These are phyloP conservation scores for Alternaria consortialis DNA, from an alignment of 2,329 filamentous ascomycete species.

Conservation along the genomic window DNA sequence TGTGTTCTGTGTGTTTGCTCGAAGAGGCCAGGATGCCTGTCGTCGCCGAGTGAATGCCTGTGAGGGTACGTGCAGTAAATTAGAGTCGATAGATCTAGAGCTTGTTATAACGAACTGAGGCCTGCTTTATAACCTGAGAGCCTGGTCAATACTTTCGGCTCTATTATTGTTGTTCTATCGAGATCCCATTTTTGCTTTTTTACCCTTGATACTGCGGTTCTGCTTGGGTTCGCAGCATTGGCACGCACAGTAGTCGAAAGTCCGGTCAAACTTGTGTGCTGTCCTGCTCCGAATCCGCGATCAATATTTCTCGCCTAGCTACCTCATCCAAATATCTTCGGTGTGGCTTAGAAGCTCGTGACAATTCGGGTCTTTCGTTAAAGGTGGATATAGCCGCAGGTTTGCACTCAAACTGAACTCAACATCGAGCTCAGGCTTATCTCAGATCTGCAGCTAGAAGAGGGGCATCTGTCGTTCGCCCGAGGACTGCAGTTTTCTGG, in stretches of 20 bases:
- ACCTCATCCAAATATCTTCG: background rate
- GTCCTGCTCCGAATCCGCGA: background rate
- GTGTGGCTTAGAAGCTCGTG: background rate
- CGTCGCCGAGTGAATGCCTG: conserved; percentile 1
- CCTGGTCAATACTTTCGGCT: conserved; percentile 26
- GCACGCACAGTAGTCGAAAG: background rate
- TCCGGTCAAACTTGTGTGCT: conserved; percentile 1
- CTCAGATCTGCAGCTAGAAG: background rate
- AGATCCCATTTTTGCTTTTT: conserved; percentile 12
- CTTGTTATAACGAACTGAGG: conserved; percentile 10
- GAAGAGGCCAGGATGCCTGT: conserved; percentile 6
- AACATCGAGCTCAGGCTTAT: background rate
- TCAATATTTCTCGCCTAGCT: conserved; percentile 1
- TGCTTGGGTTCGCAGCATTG: conserved; percentile 5
- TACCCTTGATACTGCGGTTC: conserved; percentile 12
- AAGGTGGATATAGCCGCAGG: background rate
- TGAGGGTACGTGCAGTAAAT: conserved; percentile 12
- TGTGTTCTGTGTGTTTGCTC: conserved; percentile 11
- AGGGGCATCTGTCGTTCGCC: conserved; percentile 5
- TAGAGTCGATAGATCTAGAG: background rate
- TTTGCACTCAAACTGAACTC: background rate
- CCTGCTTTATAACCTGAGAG: conserved; percentile 24
- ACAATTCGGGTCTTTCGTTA: background rate
- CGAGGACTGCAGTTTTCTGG: conserved; percentile 18
- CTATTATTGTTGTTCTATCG: conserved; percentile 22